These are phyloP conservation scores for Colletotrichum gigasporum DNA, from an alignment of 2,329 filamentous ascomycete genomes.

Conservation along the genomic window DNA sequence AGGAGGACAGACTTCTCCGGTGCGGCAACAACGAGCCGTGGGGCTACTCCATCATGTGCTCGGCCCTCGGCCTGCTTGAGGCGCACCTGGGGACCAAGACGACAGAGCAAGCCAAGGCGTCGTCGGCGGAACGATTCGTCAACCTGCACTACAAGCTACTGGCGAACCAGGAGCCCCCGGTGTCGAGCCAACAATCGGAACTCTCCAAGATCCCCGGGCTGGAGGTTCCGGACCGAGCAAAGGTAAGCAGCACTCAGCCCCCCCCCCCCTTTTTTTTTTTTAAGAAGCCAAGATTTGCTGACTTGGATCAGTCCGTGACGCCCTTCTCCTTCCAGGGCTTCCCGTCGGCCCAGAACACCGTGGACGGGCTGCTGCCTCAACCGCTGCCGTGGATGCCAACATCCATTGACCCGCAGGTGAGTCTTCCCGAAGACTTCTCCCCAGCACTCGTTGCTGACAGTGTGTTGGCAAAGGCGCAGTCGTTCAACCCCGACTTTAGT, in stretches of 20 bases:
- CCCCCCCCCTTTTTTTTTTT: not conserved
- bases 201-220: slow-evolving; percentile 39
- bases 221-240: slow-evolving; percentile 47
- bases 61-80: slow-evolving; percentile 66
- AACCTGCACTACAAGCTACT: slow-evolving; percentile 66
- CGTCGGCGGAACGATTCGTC: slow-evolving; percentile 68
- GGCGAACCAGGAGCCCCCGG: slow-evolving; percentile 60
- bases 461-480: slow-evolving; percentile 39
- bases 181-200: slow-evolving; percentile 42
- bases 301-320: slow-evolving; percentile 48
- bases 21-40: slow-evolving; percentile 72
- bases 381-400: slow-evolving; percentile 45
- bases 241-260: too few species aligned
- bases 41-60: slow-evolving; percentile 72
- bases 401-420: slow-evolving; percentile 37
- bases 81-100: slow-evolving; percentile 68
- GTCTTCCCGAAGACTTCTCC: slow-evolving; percentile 32
- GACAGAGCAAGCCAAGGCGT: slow-evolving; percentile 65
- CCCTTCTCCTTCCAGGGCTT: slow-evolving; percentile 47
- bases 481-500: slow-evolving; percentile 62
- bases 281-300: not conserved
- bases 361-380: slow-evolving; percentile 35
- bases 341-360: slow-evolving; percentile 26
- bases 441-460: slow-evolving; percentile 30
- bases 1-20: slow-evolving; percentile 68